Percentiles rank a stretch among this genome's conserved stretches.
Conservation (phyloP, 2,329 filamentous ascomycete species). For the Endoconidiophora laricicola region DNA sequence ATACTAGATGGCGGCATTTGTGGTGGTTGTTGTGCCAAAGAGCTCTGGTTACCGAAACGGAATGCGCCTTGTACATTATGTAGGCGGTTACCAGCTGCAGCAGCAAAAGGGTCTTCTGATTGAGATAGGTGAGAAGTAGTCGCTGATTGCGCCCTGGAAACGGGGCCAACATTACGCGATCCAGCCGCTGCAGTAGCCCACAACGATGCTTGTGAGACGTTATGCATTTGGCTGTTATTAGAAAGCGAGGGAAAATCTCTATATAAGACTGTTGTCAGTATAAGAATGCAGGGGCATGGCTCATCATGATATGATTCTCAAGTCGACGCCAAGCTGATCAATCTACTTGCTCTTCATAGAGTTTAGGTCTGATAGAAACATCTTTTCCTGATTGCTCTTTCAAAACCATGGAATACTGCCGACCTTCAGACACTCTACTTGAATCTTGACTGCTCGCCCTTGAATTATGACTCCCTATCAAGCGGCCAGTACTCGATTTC, state of each 20-base stretch:
- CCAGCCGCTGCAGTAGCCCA: slow-evolving; percentile 34
- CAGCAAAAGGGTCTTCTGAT: slow-evolving; percentile 36
- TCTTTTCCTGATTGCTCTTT: neutral
- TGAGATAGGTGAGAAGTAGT: slow-evolving; percentile 34
- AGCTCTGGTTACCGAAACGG: slow-evolving; percentile 34
- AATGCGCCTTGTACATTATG: slow-evolving; percentile 19
- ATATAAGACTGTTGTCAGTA: slow-evolving; percentile 6
- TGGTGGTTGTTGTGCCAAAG: slow-evolving; percentile 13
- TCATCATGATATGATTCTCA: too few relatives aligned
- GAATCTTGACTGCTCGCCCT: too few relatives aligned
- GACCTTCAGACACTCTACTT: too few relatives aligned
- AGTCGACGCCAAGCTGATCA: neutral
- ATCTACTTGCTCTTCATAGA: slow-evolving; percentile 3
- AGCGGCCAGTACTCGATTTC: too few relatives aligned
- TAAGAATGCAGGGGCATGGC: too few relatives aligned
- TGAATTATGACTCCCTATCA: too few relatives aligned
- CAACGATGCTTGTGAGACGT: slow-evolving; percentile 32
- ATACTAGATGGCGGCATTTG: slow-evolving; percentile 32
- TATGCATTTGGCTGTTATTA: slow-evolving; percentile 39
- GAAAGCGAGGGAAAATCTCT: slow-evolving; percentile 53
- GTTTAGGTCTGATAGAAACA: neutral
- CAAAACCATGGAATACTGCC: neutral
- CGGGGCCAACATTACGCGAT: slow-evolving; percentile 29
- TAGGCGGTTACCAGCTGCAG: slow-evolving; percentile 19
- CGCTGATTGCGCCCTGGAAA: slow-evolving; percentile 35